These are phyloP conservation scores for Chlorella variabilis DNA, from an alignment of 163 green algal genomes.

Conservation along the genomic window DNA sequence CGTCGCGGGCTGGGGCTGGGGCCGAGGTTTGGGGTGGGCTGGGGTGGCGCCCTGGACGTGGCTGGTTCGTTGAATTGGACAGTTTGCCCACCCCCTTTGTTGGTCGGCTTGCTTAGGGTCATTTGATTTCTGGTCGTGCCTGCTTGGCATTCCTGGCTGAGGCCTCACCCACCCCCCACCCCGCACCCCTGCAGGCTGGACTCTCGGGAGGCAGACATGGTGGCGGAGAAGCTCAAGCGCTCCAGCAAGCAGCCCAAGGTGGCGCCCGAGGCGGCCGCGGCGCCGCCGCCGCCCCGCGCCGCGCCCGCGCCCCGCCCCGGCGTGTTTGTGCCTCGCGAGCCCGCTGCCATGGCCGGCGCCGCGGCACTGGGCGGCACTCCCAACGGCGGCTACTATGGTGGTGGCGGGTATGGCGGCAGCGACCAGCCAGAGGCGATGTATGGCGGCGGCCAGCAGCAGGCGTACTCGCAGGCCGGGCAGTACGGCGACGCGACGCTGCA, in stretches of 20 bases:
- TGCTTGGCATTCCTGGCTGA: too few relatives aligned
- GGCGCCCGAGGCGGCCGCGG: neutral
- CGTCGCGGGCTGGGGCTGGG: too few relatives aligned
- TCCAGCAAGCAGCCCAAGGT: conserved; percentile 65
- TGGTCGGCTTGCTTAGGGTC: too few relatives aligned
- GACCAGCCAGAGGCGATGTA: neutral
- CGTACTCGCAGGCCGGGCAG: neutral
- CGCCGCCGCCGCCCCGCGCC: neutral
- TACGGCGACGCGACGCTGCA: conserved; percentile 17
- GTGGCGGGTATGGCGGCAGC: neutral
- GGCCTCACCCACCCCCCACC: too few relatives aligned
- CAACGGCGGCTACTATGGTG: too few relatives aligned
- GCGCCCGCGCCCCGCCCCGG: conserved; percentile 25
- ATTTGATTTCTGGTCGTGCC: too few relatives aligned
- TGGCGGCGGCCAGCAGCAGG: neutral
- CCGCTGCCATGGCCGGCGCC: neutral
- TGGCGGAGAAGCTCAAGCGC: conserved; percentile 94
- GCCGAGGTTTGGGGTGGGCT: too few relatives aligned
- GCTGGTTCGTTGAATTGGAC: too few relatives aligned
- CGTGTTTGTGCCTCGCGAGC: conserved; percentile 32
- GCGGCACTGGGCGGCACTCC: neutral
- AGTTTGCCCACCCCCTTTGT: too few relatives aligned
- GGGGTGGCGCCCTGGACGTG: too few relatives aligned
- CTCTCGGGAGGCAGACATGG: conserved; percentile 89
- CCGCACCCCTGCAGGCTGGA: conserved; percentile 76